Evolutionary conservation across 2,329 filamentous ascomycete genomes (phyloP), one percentile per base, ranked within the genome.

Genomic region (Coniochaeta ligniaria): DNA sequence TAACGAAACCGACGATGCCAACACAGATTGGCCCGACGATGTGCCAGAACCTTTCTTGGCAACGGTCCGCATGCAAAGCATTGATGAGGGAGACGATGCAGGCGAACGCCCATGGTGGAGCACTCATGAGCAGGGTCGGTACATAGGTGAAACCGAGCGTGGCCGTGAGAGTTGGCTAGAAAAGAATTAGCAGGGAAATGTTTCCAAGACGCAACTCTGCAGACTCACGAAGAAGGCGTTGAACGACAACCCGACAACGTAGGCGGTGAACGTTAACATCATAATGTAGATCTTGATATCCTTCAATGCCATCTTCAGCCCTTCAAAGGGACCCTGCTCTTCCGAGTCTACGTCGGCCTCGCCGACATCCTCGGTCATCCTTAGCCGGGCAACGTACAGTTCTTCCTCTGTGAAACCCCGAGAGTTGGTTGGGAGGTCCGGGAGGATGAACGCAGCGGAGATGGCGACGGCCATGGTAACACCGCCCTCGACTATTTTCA

Each of bases 241-340:
- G 70, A 84, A 85, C 0, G 82, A 81, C 43, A 78, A 70, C 2
- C 84, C 83, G 6, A 86, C 76, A 8, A 86, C 83, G 63, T 86
- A 86, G 3, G 83, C 81, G 3, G 82, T 83, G 61, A 86, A 82
- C 1, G 83, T 83, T 7, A 87, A 60, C 78, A 85, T 86, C 81
- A 87, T 82, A 62, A 87, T 66, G 66, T 86, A 88, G 63, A 86
- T 83, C 74, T 87, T 87, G 64, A 73, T 17, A 63, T 88, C 85
- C 70, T 82, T 84, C 57, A 86, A 67, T 0, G 83, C 82, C 79
- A 87, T 83, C 59, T 80, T 74, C 33, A 85, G 70, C 11, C 85
- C 85, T 9, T 78, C 77, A 62, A 83, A 80, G 2, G 75, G 67
- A 3, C 78, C 78, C 65, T 83, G 76, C n/a, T 78, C 76, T 0